These are phyloP conservation scores for Aspergillus amoenus DNA, from an alignment of 2,329 filamentous ascomycete genomes.

Conservation along the genomic window DNA sequence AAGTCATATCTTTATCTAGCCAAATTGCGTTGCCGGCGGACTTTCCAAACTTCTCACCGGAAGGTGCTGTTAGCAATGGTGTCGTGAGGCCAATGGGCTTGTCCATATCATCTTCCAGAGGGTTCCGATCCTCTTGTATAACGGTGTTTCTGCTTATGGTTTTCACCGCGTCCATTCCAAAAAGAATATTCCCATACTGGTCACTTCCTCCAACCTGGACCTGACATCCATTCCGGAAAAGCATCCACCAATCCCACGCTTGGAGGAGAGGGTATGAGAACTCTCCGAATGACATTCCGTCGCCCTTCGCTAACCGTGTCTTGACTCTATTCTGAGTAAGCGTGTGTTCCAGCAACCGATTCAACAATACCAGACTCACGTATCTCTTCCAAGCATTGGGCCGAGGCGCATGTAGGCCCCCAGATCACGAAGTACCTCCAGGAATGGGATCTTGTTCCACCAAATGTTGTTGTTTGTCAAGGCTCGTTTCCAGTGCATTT, in stretches of 20 bases:
- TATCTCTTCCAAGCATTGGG: conserved; percentile 84
- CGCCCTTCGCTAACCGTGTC: conserved; percentile 76
- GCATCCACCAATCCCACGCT: conserved; percentile 93
- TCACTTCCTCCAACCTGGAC: conserved; percentile 94
- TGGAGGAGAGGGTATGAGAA: conserved; percentile 93
- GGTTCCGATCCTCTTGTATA: conserved; percentile 37
- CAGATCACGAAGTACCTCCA: conserved; percentile 73
- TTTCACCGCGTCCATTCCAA: conserved; percentile 83
- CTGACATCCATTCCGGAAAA: conserved; percentile 71
- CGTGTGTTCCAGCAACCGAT: not conserved
- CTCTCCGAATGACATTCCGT: conserved; percentile 92
- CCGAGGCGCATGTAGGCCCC: conserved; percentile 75
- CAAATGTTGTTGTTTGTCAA: conserved; percentile 81
- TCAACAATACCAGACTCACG: conserved; percentile 55
- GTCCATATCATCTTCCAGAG: conserved; percentile 37
- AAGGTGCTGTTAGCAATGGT: conserved; percentile 79
- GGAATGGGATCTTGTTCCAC: conserved; percentile 70
- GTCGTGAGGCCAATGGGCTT: conserved; percentile 82
- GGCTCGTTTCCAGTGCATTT: conserved; percentile 66
- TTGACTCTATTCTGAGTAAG: conserved; percentile 63
- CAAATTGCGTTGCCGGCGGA: conserved; percentile 91
- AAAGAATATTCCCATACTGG: conserved; percentile 93
- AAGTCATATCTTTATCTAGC: conserved; percentile 81
- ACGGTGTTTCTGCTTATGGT: conserved; percentile 58
- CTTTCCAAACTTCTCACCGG: conserved; percentile 92